phyloP scores from a whole-genome alignment of 441 rosid genomes.

The Flueggea neowawraea region DNA sequence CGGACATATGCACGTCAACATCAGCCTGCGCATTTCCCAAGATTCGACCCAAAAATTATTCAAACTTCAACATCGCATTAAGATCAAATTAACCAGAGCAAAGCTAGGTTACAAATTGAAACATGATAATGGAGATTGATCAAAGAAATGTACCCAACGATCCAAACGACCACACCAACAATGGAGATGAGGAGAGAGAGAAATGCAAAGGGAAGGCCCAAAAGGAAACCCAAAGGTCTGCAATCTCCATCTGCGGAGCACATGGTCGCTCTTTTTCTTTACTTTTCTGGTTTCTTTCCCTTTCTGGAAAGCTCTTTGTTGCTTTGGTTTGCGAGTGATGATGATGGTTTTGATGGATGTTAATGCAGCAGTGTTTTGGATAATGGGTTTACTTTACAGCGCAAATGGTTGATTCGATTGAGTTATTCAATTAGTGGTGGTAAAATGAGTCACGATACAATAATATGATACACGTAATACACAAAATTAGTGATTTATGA shows the following conservation, averaged over 20 bases:
- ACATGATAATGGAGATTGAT: not conserved
- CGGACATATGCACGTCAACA: conserved; percentile 55
- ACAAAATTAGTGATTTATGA: too few species aligned
- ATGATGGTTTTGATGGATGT: too few species aligned
- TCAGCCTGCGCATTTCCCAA: conserved; percentile 41
- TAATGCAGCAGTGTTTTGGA: too few species aligned
- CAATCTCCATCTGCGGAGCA: conserved; percentile 43
- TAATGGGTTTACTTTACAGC: too few species aligned
- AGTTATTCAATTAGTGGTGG: too few species aligned
- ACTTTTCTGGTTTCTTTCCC: not conserved
- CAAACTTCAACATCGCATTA: too few species aligned
- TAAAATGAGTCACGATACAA: too few species aligned
- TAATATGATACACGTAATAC: too few species aligned
- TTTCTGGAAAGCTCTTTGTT: not conserved
- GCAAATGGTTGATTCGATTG: too few species aligned
- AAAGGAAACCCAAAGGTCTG: conserved; percentile 79
- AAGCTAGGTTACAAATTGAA: too few species aligned
- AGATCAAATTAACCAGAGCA: too few species aligned
- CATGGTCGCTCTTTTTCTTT: conserved; percentile 3
- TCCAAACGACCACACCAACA: conserved; percentile 73
- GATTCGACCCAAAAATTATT: not conserved
- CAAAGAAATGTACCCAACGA: conserved; percentile 55
- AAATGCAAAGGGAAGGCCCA: conserved; percentile 90
- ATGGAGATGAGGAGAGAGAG: conserved; percentile 68
- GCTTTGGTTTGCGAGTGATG: too few species aligned